Percentiles rank a stretch among this genome's conserved stretches.
phyloP scores from a whole-genome alignment of 129 eudicot species.

The sunflower (Helianthus annuus) region DNA sequence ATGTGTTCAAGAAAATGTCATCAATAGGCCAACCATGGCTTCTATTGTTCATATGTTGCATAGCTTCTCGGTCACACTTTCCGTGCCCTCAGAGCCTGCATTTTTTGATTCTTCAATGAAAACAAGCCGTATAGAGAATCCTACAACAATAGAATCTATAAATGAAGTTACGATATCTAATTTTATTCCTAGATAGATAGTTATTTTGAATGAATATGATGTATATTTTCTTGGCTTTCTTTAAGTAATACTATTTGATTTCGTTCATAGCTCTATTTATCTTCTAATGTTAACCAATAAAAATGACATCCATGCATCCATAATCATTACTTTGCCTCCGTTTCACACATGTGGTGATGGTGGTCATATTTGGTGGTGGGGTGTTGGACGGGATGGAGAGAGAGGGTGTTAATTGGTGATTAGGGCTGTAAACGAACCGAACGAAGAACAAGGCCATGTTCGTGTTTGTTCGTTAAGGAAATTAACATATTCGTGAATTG shows the following conservation, averaged over 20 bases:
- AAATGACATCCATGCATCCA: too few relatives aligned
- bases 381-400: too few relatives aligned
- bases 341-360: too few relatives aligned
- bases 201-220: neutral
- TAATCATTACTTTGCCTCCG: too few relatives aligned
- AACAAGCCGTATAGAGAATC: neutral
- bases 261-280: too few relatives aligned
- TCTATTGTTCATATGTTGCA: neutral
- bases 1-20: neutral
- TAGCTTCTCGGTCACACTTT: neutral
- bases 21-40: constrained; percentile 1
- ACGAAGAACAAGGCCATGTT: too few relatives aligned
- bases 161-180: neutral
- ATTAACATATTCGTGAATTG: too few relatives aligned
- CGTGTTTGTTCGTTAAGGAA: too few relatives aligned
- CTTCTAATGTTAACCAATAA: too few relatives aligned
- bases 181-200: neutral
- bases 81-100: neutral
- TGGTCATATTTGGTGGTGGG: too few relatives aligned
- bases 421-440: too few relatives aligned
- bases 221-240: neutral
- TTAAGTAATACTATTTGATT: neutral
- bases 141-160: neutral
- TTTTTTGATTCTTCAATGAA: neutral
- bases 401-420: too few relatives aligned